Base-by-base conservation (phyloP, 2,329 filamentous ascomycete species). In the Fusarium clavum region DNA sequence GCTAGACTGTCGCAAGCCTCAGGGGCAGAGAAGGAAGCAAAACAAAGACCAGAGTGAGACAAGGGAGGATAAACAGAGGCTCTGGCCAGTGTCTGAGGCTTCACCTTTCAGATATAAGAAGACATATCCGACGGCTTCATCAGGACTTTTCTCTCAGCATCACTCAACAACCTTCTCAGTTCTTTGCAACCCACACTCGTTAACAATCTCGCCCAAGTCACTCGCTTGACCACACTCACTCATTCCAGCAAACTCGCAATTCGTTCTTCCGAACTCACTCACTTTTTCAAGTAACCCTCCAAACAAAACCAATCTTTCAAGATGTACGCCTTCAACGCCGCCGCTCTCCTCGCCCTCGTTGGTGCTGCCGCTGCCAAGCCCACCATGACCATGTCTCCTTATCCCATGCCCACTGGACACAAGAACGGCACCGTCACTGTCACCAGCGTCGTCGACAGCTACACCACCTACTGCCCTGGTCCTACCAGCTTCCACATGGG, bases 401-500 rank as follows among this genome's bases (percentile, higher is more conserved):
- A 22, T 48, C 68, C 68, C 14, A 47, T 44, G 14, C 52, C 59
- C 12, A 58, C 61, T 46, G 68, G 44, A 20, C 56, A 62, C 47
- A 57, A 49, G 41, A 74, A 77, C 72, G 67, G 69, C 52, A 76
- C 77, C 52, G 69, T 69, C 48, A 78, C 74, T 49, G 69, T 75
- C 53, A 81, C 79, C 64, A 78, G 74, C 72, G 77, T 81, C 52
- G 80, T 82, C 68, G 63, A 72, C 46, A 65, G 60, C 40, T 81
- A 79, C 75, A 79, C 77, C 47, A 83, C 82, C 40, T 81, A 77
- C 71, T 86, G 83, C 79, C 76, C 80, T 8, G 74, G 82, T 77
- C 83, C 87, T 40, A 88, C 87, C 34, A 82, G 81, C 69, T 72
- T 89, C 70, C 85, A 82, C 69, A 80, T 85, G 77, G 83, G 83